Percentiles rank a stretch among this genome's conserved stretches.
phyloP scores from a whole-genome alignment of 257 asterid genomes.

The Nicotiana attenuata region DNA sequence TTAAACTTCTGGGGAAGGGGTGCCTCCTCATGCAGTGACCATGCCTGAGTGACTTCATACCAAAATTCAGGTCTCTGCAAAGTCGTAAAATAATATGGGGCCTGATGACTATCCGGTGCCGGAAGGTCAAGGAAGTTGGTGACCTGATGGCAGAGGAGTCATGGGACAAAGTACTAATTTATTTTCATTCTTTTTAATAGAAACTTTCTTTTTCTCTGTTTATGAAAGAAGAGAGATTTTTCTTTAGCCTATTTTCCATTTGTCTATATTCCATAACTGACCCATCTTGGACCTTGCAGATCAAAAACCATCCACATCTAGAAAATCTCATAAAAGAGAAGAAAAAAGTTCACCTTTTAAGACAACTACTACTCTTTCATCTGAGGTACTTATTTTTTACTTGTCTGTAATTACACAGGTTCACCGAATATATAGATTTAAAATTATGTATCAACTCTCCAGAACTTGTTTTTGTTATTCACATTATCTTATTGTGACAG shows the following conservation, averaged over 20 bases:
- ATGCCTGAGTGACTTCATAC: neutral
- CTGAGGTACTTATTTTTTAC: slow-evolving; percentile 43
- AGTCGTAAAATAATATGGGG: neutral
- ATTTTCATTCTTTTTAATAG: too few species aligned
- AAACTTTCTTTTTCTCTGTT: neutral
- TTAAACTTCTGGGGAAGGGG: neutral
- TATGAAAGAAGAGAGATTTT: neutral
- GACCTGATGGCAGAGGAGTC: too few species aligned
- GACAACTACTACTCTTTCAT: slow-evolving; percentile 34
- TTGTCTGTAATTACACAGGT: neutral
- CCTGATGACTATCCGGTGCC: neutral
- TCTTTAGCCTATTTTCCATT: neutral
- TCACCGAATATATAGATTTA: neutral
- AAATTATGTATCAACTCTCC: neutral
- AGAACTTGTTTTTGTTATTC: neutral
- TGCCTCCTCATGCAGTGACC: neutral
- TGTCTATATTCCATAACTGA: neutral
- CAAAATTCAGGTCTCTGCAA: neutral
- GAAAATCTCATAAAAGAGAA: slow-evolving; percentile 38
- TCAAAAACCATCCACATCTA: slow-evolving; percentile 36
- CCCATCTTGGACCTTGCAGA: slow-evolving; percentile 36
- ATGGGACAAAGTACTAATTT: too few species aligned
- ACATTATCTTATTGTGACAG: slow-evolving; percentile 18
- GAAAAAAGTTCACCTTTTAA: slow-evolving; percentile 35
- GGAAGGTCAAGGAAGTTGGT: neutral